Evolutionary conservation across 495 filamentous ascomycete genomes (phyloP), one percentile per base, ranked within the genome.

Genomic region (Aspergillus funiculosus): DNA sequence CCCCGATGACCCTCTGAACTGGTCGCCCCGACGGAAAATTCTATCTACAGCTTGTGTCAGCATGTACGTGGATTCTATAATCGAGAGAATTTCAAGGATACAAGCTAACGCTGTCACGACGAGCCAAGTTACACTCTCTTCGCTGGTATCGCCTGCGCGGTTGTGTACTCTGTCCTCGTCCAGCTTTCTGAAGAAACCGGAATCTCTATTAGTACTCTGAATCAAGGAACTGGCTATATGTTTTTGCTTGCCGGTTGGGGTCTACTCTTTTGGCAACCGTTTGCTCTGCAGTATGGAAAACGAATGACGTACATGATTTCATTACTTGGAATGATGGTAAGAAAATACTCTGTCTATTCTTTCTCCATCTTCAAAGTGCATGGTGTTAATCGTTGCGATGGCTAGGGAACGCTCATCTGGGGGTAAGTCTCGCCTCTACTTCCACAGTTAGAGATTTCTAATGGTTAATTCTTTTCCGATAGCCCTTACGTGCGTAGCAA

Each of bases 261-360:
- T 0, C 68, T 80, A 42, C 56, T 86, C 2, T 78, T 84, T 55
- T 86, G 81, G 82, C 81, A 86, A 59, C 80, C 81, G 0, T 72
- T 83, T 34, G 78, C 81, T 0, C 58, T 83, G 46, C 75, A 81
- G 46, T 85, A 77, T 65, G 82, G 82, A 25, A 83, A 83, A 60
- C 68, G 82, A n/a, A 64, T 77, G 34, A 76, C 78, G 1, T 85
- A 80, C 58, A 54, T 86, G 5, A 26, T 79, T 29, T 80, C 75
- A 4, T 66, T 80, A 43, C 58, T 74, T n/a, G 80, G 76, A 11
- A 71, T 72, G 22, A 46, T 76, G 54, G 72, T 69, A 46, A 57
- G 66, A 47, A 8, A 13, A 8, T 37, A 24, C 7, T 5, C 10
- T 35, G 13, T 21, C 10, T 6, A 21, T 32, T 32, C 2, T 14